Evolutionary conservation across 129 eudicot genomes (phyloP).

Genomic region (Logfia minima): DNA sequence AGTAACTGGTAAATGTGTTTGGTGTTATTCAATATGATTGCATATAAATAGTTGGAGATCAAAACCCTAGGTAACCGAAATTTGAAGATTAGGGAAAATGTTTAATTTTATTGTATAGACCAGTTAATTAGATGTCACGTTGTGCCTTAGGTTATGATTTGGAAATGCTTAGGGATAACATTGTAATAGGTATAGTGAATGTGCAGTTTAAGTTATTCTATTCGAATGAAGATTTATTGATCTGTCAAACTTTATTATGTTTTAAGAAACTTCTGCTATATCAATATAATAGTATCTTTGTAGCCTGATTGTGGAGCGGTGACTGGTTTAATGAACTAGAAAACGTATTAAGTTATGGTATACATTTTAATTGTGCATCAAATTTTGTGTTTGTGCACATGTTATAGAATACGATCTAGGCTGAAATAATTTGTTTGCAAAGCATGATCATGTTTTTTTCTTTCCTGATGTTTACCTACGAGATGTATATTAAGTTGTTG

Average conservation of each 20-base stretch:
- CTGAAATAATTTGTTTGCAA: not conserved
- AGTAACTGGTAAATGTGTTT: constrained; percentile 18
- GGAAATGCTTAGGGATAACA: not conserved
- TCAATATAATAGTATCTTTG: not conserved
- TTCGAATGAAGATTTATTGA: not conserved
- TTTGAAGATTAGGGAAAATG: not conserved
- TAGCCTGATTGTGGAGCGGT: no score
- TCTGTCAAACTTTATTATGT: not conserved
- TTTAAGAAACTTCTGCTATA: not conserved
- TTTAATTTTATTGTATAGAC: not conserved
- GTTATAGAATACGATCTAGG: not conserved
- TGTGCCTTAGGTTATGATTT: not conserved
- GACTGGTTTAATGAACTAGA: not conserved
- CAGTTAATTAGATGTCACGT: not conserved
- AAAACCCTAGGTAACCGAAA: constrained; percentile 30
- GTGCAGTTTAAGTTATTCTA: not conserved
- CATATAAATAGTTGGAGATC: not conserved
- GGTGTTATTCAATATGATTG: constrained; percentile 2
- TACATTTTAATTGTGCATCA: not conserved
- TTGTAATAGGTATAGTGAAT: not conserved
- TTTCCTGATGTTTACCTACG: not conserved
- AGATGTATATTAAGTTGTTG: not conserved
- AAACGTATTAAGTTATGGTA: no score
- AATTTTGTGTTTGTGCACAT: not conserved
- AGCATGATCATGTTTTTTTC: not conserved